These are phyloP conservation scores for Tetragonia tetragonoides DNA, from an alignment of 148 eudicot species.

Conservation along the genomic window DNA sequence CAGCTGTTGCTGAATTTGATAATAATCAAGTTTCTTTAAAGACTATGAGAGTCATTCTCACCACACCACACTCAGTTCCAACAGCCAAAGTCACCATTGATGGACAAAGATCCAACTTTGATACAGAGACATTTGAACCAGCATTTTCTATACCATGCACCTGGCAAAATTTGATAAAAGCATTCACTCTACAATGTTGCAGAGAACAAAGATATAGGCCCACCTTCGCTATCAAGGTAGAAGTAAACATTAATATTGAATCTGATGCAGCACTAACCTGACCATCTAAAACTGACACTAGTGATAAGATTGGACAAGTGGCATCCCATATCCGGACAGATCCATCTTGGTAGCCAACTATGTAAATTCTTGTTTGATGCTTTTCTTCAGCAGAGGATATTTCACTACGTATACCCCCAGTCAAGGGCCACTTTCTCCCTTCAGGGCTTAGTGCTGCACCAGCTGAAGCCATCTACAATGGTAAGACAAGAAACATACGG, in stretches of 20 bases:
- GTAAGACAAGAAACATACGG: constrained; percentile 2
- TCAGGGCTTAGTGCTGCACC: constrained; percentile 28
- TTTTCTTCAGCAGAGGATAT: constrained; percentile 29
- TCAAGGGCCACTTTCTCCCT: constrained; percentile 48
- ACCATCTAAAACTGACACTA: constrained; percentile 40
- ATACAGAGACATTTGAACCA: constrained; percentile 49
- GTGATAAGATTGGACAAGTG: constrained; percentile 47
- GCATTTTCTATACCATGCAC: constrained; percentile 40
- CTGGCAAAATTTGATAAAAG: constrained; percentile 35
- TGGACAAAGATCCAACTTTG: constrained; percentile 52
- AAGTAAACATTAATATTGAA: constrained; percentile 6
- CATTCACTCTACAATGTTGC: neutral
- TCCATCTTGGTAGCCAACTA: constrained; percentile 72
- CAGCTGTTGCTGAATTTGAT: neutral
- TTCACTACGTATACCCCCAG: constrained; percentile 53
- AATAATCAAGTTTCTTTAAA: neutral
- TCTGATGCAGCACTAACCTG: constrained; percentile 42
- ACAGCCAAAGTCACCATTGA: constrained; percentile 57
- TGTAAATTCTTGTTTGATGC: constrained; percentile 39
- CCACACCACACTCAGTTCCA: constrained; percentile 67
- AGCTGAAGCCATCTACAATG: constrained; percentile 33
- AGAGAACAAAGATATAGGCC: neutral
- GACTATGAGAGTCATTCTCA: constrained; percentile 26
- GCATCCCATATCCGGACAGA: constrained; percentile 74
- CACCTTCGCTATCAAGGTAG: neutral